Base-by-base conservation (phyloP, 805 yeast species). In the Cyberlindnera mycetangii region DNA sequence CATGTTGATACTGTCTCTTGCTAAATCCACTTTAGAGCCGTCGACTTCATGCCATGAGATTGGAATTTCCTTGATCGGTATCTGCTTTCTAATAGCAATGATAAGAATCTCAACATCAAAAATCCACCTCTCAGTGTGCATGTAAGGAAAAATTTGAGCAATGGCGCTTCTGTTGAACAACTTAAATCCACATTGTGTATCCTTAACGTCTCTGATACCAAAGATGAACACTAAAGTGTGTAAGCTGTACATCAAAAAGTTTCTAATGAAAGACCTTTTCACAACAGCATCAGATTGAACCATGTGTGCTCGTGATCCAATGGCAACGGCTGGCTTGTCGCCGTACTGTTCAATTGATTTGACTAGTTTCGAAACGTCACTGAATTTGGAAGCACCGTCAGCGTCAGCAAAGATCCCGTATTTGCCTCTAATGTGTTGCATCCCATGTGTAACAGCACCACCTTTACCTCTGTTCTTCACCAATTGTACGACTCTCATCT, bases 51-150 rank as follows among this genome's bases (percentile, higher is more conserved):
- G 96, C 99, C 99, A 93, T 48, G 85, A 85, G 32, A 93, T 88
- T 9, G 97, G 81, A 16, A 90, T 78, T 68, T 93, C 99, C 41
- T 66, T 69, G 37, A 90, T 73, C 4, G 76, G 73, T 32, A 92
- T 81, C 0, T 66, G 55, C 61, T 88, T 88, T 50, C 86, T 71
- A 53, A 79, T 77, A 1, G 90, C 97, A 47, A 93, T 69, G 42
- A 93, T 77, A 53, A 93, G 71, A 14, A 92, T 78, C 68, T 93
- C 99, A 25, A 93, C 97, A 61, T 93, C 99, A 66, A 93, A 93
- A 30, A 93, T 93, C 99, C 99, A 93, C 41, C 98, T 83, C 65
- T 93, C 99, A 10, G 96, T 92, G 64, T 92, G 97, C 85, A 93
- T 78, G 53, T 76, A 81, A 2, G 97, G 97, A 64, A 89, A 89